Base-by-base conservation (phyloP, 331 rosid species). In the Arachis monticola region DNA sequence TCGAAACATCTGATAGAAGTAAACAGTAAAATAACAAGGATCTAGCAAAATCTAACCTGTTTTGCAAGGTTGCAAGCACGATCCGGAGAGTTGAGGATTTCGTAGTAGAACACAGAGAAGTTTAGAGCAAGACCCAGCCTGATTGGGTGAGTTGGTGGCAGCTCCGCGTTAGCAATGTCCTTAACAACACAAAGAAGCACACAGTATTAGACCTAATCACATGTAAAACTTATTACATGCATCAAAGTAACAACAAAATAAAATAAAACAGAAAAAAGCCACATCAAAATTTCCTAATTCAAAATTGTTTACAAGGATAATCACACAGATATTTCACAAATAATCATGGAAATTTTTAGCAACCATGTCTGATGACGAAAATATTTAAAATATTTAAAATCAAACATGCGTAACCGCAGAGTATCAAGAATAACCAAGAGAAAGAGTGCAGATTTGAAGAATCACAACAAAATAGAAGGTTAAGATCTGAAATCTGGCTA, bases 21-120 rank as follows among this genome's bases (percentile, higher is more conserved):
- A 61, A 41, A 62, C 3, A 31, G 17, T 9, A 69, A 46, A 32
- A 0, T n/a, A 7, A 77, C 9, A 48, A 66, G 13, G 5, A 4
- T 67, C 55, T 59, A 64, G 12, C 27, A 52, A 47, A 67, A 48
- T 44, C 84, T 78, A 76, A 93, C 98, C 98, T 91, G 97, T 79
- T 91, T 93, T 50, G 98, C 98, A 68, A 93, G 98, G 72, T 79
- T 91, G 96, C 98, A 93, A 22, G 98, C 98, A 8, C 98, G 97
- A 77, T 93, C 98, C 30, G 97, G 98, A 31, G 98, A 93, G 79
- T 93, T 93, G 40, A 93, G 90, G 70, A 91, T 93, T 87, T 93
- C 98, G 45, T 91, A 93, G 87, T 91, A 89, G 60, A 93, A 91
- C 58, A 91, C 97, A 59, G 98, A 93, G 83, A 93, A 93, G 67